Evolutionary conservation across 1,284 basidiomycete genomes (phyloP), one percentile per base, ranked within the genome.

Genomic region (Sphaerobolus stellatus): DNA sequence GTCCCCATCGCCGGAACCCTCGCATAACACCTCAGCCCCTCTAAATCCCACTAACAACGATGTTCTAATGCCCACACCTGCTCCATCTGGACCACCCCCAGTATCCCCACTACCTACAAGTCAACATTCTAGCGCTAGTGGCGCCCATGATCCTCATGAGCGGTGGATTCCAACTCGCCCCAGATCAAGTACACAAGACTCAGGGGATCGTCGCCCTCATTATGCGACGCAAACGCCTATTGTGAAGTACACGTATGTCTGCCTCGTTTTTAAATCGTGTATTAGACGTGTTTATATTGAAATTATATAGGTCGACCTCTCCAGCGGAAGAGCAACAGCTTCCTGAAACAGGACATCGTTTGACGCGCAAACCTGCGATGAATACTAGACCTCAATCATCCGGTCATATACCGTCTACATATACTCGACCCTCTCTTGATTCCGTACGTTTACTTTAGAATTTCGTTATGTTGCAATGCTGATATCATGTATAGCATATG

Each of bases 351-450:
- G 56, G 66, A 38, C 61, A 66, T 38, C 68, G 72, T 34, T 58
- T 72, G 24, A 54, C 58, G 38, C 73, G 73, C 56, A 74, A 71
- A 55, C 71, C 68, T 29, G 64, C 67, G 5, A 64, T 74, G 59
- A 63, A n/a, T n/a, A n/a, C 67, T 33, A 72, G 71, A 43, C 68
- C 71, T n/a, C 62, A 69, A 5, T 74, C 79, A 11, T 65, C 68
- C 29, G 63, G 65, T 40, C 71, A 71, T 28, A 67, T 77, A 55
- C 69, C 70, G 43, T 72, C 74, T 29, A 44, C 38, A 22, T 70
- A 73, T 59, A 68, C 65, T 44, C 67, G 76, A 24, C 65, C 66
- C 48, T 68, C 75, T 63, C 70, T 75, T 52, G 79, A 80, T 62
- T 72, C 67, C 53, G 77, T 80, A 58, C 60, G 77, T 64, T 33